A percentile compares a stretch with the other conserved stretches of the same genome.
Evolutionary conservation across 352 stramenopile species (phyloP).

Genomic region (Globisporangium echinulatum): DNA sequence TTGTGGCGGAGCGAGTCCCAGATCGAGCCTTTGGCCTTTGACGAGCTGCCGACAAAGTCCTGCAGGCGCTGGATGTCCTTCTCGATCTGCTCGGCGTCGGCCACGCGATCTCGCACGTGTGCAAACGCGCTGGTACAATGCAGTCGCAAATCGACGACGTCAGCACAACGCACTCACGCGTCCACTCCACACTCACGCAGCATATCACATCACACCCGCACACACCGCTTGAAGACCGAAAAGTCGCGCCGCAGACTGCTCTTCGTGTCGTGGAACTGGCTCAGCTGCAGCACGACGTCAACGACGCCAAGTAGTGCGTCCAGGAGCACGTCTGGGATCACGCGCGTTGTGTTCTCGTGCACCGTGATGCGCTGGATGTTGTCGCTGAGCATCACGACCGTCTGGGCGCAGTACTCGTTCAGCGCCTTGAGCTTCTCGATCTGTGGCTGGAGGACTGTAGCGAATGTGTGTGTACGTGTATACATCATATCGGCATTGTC

Average conservation of each 20-base stretch:
- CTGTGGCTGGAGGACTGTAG: constrained; percentile 51
- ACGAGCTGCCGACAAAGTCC: constrained; percentile 51
- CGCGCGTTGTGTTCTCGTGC: constrained; percentile 55
- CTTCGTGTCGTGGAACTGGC: constrained; percentile 61
- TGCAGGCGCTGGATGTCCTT: constrained; percentile 56
- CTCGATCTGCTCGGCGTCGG: constrained; percentile 30
- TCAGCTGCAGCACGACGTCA: constrained; percentile 60
- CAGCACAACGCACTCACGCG: neutral
- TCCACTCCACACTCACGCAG: no score
- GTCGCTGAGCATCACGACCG: constrained; percentile 55
- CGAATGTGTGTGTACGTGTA: neutral
- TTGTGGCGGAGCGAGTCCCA: constrained; percentile 58
- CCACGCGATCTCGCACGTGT: constrained; percentile 32
- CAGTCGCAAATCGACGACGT: neutral
- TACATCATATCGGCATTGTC: neutral
- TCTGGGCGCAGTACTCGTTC: constrained; percentile 49
- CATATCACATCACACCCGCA: neutral
- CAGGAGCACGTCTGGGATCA: constrained; percentile 56
- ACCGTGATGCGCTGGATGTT: constrained; percentile 63
- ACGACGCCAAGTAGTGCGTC: constrained; percentile 52
- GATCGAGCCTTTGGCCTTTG: constrained; percentile 48
- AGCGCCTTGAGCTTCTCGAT: constrained; percentile 48
- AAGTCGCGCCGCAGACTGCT: constrained; percentile 71
- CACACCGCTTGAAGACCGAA: constrained; percentile 61
- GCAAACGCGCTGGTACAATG: constrained; percentile 32